Conservation (phyloP, 2,329 filamentous ascomycete genomes). For the Phoma sp. region DNA sequence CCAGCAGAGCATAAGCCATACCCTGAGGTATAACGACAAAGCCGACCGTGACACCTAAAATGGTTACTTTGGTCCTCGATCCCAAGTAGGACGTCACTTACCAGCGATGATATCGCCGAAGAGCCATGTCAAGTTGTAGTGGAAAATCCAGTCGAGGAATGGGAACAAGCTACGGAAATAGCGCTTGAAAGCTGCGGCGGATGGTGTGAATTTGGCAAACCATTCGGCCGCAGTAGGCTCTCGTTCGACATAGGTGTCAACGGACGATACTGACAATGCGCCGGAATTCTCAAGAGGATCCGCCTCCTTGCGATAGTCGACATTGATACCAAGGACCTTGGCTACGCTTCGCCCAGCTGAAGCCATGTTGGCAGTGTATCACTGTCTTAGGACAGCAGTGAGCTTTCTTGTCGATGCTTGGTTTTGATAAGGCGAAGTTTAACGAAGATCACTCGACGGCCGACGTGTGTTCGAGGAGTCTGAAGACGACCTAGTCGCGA, state of each 20-base stretch:
- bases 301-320: conserved; percentile 72
- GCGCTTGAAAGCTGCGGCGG: conserved; percentile 55
- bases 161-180: conserved; percentile 82
- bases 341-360: conserved; percentile 75
- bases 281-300: conserved; percentile 62
- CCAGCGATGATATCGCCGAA: conserved; percentile 87
- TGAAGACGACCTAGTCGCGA: neutral
- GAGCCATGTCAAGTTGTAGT: conserved; percentile 91
- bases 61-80: neutral
- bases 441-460: neutral
- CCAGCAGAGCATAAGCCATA: conserved; percentile 92
- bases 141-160: conserved; percentile 84
- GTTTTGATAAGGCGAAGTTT: neutral
- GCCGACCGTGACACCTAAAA: conserved; percentile 69
- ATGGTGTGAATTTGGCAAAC: conserved; percentile 69
- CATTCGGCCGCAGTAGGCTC: conserved; percentile 78
- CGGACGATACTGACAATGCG: conserved; percentile 79
- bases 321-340: conserved; percentile 81
- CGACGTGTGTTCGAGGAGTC: neutral
- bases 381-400: conserved; percentile 45
- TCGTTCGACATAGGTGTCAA: conserved; percentile 70
- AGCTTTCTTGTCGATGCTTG: conserved; percentile 20
- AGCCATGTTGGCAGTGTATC: conserved; percentile 41
- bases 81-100: conserved; percentile 47
- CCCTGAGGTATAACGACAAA: conserved; percentile 88